Conservation (phyloP, 805 yeast species). For the Isabelozyma gotoi region DNA sequence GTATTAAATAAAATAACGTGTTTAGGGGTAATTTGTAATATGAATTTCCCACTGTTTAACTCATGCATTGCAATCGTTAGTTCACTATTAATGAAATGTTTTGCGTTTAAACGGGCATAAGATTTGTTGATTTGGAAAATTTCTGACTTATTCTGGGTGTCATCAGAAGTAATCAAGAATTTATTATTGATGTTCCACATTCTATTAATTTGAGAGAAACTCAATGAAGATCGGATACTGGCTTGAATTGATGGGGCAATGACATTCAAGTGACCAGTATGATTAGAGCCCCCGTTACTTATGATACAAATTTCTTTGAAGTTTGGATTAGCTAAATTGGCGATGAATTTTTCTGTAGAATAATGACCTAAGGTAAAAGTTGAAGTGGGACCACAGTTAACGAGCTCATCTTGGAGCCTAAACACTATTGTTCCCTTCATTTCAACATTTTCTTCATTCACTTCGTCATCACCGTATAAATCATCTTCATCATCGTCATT, state of each 20-base stretch:
- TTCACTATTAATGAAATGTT: constrained; percentile 62
- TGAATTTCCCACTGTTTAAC: constrained; percentile 52
- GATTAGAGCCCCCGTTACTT: constrained; percentile 65
- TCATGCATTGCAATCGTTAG: constrained; percentile 68
- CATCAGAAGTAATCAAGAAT: constrained; percentile 72
- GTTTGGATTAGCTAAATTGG: constrained; percentile 71
- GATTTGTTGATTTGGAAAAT: constrained; percentile 62
- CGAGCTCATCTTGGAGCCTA: constrained; percentile 50
- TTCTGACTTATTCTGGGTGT: constrained; percentile 61
- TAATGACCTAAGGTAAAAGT: constrained; percentile 64
- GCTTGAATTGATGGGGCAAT: constrained; percentile 73
- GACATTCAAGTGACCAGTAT: constrained; percentile 55
- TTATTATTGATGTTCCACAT: constrained; percentile 71
- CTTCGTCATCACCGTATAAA: constrained; percentile 33
- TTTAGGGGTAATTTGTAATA: constrained; percentile 73
- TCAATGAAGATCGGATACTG: constrained; percentile 60
- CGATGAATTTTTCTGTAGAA: constrained; percentile 51
- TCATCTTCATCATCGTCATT: constrained; percentile 50
- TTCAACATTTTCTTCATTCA: constrained; percentile 15
- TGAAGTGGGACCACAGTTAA: constrained; percentile 72
- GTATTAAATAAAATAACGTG: constrained; percentile 61
- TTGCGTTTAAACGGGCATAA: constrained; percentile 59
- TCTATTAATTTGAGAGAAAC: constrained; percentile 68
- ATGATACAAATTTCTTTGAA: constrained; percentile 64
- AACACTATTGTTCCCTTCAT: constrained; percentile 29